Conservation (phyloP, 2,329 filamentous ascomycete species). For the Didymella pomorum region DNA sequence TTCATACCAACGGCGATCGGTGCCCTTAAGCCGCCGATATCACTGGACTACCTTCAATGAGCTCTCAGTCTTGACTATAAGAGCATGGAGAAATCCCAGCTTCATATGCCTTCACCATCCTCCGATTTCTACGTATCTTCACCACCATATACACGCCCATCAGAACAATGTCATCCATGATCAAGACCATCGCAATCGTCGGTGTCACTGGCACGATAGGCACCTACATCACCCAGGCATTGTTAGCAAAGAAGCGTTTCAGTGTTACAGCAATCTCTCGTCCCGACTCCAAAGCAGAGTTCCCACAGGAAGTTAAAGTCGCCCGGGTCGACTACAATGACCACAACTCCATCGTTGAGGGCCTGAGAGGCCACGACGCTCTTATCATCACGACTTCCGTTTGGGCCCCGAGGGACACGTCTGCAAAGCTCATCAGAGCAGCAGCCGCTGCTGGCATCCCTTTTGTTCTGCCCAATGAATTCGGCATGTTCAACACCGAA, state of each 20-base stretch:
- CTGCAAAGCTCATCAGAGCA: constrained; percentile 45
- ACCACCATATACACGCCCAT: background rate
- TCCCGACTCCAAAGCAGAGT: constrained; percentile 51
- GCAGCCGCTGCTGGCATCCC: constrained; percentile 49
- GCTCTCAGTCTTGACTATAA: background rate
- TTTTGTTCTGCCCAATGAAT: constrained; percentile 53
- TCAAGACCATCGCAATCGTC: constrained; percentile 52
- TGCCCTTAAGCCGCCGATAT: background rate
- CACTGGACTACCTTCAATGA: background rate
- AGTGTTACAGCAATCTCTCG: constrained; percentile 62
- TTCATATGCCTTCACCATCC: background rate
- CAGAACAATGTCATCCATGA: background rate
- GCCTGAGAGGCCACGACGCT: constrained; percentile 49
- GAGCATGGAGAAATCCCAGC: background rate
- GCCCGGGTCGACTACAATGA: constrained; percentile 60
- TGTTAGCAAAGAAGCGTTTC: constrained; percentile 56
- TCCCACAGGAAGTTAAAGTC: constrained; percentile 53
- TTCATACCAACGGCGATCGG: background rate
- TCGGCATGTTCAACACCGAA: constrained; percentile 43
- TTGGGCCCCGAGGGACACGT: constrained; percentile 36
- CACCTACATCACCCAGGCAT: constrained; percentile 41
- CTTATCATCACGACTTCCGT: constrained; percentile 52
- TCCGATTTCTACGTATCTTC: background rate
- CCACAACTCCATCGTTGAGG: constrained; percentile 49
- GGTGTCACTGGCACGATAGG: constrained; percentile 43